A percentile compares a stretch with the other conserved stretches of the same genome.
Conservation (phyloP, 768 basidiomycete species). For the Macrocybe gigantea region DNA sequence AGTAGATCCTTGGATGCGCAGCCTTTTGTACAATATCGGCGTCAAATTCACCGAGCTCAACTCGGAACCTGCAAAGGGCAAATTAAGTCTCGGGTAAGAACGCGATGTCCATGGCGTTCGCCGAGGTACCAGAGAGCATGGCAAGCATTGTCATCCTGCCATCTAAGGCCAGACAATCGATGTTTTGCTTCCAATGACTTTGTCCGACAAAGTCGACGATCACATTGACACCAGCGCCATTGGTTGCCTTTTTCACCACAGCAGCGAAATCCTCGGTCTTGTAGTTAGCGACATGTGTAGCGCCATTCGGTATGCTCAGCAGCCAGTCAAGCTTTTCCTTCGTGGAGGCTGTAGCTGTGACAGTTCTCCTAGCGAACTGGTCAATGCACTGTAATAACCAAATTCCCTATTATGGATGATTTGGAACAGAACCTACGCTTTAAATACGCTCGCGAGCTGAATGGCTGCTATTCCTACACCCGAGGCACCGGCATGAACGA, state of each 20-base stretch:
- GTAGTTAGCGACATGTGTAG: slow-evolving; percentile 80
- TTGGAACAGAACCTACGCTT: slow-evolving; percentile 50
- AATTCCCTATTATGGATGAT: no score
- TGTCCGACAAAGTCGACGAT: slow-evolving; percentile 82
- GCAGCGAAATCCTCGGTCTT: slow-evolving; percentile 76
- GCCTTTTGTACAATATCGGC: slow-evolving; percentile 76
- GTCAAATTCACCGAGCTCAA: slow-evolving; percentile 49
- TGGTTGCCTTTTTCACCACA: slow-evolving; percentile 63
- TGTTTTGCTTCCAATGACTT: slow-evolving; percentile 69
- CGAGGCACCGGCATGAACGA: slow-evolving; percentile 89
- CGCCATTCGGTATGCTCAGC: slow-evolving; percentile 55
- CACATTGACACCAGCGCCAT: slow-evolving; percentile 70
- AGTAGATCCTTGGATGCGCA: slow-evolving; percentile 86
- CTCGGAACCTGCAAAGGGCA: slow-evolving; percentile 34
- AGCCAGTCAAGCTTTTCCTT: slow-evolving; percentile 79
- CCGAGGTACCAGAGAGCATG: slow-evolving; percentile 52
- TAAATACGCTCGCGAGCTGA: slow-evolving; percentile 72
- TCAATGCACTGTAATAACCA: background rate
- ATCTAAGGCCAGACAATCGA: slow-evolving; percentile 63
- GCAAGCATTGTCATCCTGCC: slow-evolving; percentile 71
- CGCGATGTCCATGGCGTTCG: background rate
- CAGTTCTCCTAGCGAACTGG: slow-evolving; percentile 39
- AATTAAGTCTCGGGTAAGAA: background rate
- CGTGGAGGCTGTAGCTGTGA: slow-evolving; percentile 84
- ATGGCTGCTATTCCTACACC: slow-evolving; percentile 88